Base-by-base conservation (phyloP, 768 basidiomycete species). In the Pleurotus citrinopileatus region DNA sequence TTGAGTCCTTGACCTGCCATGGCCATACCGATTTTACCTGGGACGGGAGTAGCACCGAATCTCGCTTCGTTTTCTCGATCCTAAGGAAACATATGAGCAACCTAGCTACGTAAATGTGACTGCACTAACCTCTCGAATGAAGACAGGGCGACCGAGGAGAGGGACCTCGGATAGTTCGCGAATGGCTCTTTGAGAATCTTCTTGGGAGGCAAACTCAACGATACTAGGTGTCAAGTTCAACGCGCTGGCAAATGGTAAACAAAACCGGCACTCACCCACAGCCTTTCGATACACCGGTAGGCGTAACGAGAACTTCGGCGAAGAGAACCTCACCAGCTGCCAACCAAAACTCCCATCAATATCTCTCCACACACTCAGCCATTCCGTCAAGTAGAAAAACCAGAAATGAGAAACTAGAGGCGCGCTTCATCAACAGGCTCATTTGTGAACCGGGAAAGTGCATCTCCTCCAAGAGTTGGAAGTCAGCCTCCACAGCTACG, bases 291-390 rank as follows among this genome's bases (percentile, higher is more conserved):
- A 96, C 84, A 26, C 96, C 96, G 19, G 91, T 95, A 13, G 96
- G 96, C 4, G 97, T 97, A 62, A 94, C 79, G 66, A 99, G 85
- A 63, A 99, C 94, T 86, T 99, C 96, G 83, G 96, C 91, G 85
- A 99, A 99, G 73, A 96, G 87, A 69, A 98, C 95, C 81, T 95
- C 94, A 81, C 96, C 96, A 86, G 93, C 96, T 96, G 87, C 83
- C 81, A 80, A 85, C 77, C 86, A 82, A 89, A 91, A 81, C 86
- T 86, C 87, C 88, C 86, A 89, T 91, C 86, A 91, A 91, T 89
- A 87, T 89, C 87, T 87, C 87, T 86, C 82, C 75, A 59, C 73
- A 83, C 76, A 79, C 82, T 88, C 82, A 61, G 66, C 75, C 76
- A 73, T 71, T 74, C 76, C 75, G 70, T 65, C 72, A 75, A 67